A percentile compares a stretch with the other conserved stretches of the same genome.
Conservation (phyloP, 352 stramenopile species). For the Globisporangium abappressorium region DNA sequence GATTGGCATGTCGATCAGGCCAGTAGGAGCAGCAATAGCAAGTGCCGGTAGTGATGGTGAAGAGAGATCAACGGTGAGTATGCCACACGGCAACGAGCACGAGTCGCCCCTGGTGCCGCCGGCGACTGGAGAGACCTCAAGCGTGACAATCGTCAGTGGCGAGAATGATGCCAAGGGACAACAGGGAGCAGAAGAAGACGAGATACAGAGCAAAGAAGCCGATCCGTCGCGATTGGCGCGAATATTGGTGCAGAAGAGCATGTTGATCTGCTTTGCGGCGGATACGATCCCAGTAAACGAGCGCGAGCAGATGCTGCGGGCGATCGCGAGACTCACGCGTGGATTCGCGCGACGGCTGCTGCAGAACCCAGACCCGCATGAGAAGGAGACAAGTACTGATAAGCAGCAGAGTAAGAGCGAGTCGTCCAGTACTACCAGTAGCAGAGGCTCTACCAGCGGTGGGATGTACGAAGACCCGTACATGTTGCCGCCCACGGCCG, state of each 20-base stretch:
- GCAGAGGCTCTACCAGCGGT: not conserved
- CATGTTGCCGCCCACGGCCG: constrained; percentile 24
- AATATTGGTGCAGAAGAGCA: constrained; percentile 33
- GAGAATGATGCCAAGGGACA: not conserved
- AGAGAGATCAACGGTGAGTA: not conserved
- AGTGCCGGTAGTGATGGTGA: not conserved
- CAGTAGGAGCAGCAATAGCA: not conserved
- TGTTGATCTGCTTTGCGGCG: constrained; percentile 37
- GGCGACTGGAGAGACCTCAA: not conserved
- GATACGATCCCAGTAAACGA: constrained; percentile 21
- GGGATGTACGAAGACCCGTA: constrained; percentile 24
- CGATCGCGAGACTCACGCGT: constrained; percentile 31
- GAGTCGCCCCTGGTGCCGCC: no score
- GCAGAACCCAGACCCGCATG: constrained; percentile 11
- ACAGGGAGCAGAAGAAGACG: not conserved
- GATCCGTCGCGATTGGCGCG: constrained; percentile 21
- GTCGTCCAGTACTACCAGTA: not conserved
- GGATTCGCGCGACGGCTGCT: constrained; percentile 37
- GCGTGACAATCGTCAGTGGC: not conserved
- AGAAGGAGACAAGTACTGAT: constrained; percentile 10
- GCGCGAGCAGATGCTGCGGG: constrained; percentile 27
- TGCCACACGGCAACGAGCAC: not conserved
- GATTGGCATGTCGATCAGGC: not conserved
- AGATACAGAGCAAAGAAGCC: not conserved
- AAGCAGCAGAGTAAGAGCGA: not conserved